Conservation (phyloP, 1,139 yeast genomes). For the Geotrichum candidum region DNA sequence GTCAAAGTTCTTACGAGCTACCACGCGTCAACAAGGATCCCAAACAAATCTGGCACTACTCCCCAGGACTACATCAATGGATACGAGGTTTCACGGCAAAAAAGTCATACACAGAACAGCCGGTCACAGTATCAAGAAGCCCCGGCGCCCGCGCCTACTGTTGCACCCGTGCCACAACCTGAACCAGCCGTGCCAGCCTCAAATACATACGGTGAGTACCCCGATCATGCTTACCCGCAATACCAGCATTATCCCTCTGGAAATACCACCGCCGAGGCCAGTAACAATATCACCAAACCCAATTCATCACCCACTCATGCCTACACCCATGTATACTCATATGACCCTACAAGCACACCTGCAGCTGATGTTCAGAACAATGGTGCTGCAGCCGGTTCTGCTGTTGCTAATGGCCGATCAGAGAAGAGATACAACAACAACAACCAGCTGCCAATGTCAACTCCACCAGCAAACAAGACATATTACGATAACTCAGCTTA, state of each 20-base stretch:
- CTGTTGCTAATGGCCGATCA: conserved; percentile 3
- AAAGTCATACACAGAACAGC: not conserved
- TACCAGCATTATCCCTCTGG: conserved; percentile 8
- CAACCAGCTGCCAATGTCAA: conserved; percentile 8
- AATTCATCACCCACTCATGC: conserved; percentile 26
- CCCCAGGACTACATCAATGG: conserved; percentile 65
- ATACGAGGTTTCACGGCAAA: conserved; percentile 33
- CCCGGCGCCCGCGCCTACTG: conserved; percentile 18
- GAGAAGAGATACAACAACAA: not conserved
- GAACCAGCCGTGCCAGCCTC: conserved; percentile 3
- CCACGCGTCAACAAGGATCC: conserved; percentile 65
- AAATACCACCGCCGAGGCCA: conserved; percentile 8
- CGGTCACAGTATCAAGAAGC: not conserved
- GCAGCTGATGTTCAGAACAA: conserved; percentile 1
- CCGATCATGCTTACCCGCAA: conserved; percentile 14
- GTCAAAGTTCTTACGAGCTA: conserved; percentile 66
- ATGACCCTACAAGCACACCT: conserved; percentile 14
- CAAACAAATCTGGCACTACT: conserved; percentile 64
- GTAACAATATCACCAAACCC: conserved; percentile 19
- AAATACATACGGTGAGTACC: conserved; percentile 13
- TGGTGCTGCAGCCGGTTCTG: not conserved
- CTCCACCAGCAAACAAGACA: conserved; percentile 11
- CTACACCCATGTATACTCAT: conserved; percentile 13
- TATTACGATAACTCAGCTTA: not conserved
- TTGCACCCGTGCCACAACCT: conserved; percentile 4